Conservation (phyloP, 306 rosid genomes). For the Castanea crenata region DNA sequence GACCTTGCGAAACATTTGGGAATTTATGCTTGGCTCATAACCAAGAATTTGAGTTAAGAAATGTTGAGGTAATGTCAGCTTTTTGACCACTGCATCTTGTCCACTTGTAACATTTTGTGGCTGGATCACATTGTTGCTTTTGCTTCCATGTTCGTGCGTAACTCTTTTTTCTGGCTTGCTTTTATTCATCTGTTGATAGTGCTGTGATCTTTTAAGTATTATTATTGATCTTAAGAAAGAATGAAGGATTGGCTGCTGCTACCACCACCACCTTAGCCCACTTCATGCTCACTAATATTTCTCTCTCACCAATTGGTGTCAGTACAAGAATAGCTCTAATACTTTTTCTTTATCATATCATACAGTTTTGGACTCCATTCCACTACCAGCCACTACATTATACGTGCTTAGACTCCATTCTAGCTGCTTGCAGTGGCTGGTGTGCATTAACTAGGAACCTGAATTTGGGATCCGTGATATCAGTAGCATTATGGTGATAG, state of each 20-base stretch:
- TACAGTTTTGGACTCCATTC: background rate
- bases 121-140: background rate
- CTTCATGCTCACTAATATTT: background rate
- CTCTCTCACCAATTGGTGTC: background rate
- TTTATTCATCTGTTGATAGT: background rate
- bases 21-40: slow-evolving; percentile 77
- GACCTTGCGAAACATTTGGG: slow-evolving; percentile 88
- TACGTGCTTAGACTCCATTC: background rate
- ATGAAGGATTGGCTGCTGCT: background rate
- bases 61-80: slow-evolving; percentile 70
- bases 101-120: background rate
- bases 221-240: background rate
- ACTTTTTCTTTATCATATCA: background rate
- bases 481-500: no score
- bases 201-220: background rate
- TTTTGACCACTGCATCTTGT: background rate
- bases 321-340: background rate
- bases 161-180: background rate
- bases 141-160: background rate
- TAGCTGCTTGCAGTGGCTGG: background rate
- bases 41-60: slow-evolving; percentile 82
- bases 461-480: background rate
- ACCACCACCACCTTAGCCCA: background rate
- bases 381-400: background rate
- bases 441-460: background rate